phyloP scores from a whole-genome alignment of 352 stramenopile genomes.

The Lagenidium sp. region DNA sequence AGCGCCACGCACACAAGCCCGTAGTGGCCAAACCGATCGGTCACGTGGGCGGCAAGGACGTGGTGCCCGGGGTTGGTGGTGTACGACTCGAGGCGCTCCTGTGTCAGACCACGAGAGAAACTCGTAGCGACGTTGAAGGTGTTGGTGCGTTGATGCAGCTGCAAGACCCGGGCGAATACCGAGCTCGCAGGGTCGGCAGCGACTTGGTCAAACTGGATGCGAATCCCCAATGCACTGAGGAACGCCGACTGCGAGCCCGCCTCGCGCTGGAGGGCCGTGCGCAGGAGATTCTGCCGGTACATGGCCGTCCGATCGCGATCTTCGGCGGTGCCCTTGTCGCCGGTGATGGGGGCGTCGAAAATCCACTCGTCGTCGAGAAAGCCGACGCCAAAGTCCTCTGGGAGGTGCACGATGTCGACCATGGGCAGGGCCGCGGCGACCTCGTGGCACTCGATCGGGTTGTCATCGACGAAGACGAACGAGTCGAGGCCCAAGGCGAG shows the following conservation, averaged over 20 bases:
- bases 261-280: slow-evolving; percentile 19
- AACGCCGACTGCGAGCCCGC: slow-evolving; percentile 39
- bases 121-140: slow-evolving; percentile 61
- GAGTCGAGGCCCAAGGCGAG: slow-evolving; percentile 48
- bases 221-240: slow-evolving; percentile 53
- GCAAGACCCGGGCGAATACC: slow-evolving; percentile 29
- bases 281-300: slow-evolving; percentile 48
- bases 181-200: not conserved
- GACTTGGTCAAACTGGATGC: slow-evolving; percentile 53
- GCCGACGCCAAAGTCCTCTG: slow-evolving; percentile 17
- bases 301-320: slow-evolving; percentile 36
- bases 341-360: slow-evolving; percentile 24
- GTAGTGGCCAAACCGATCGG: slow-evolving; percentile 69
- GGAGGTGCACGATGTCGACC: slow-evolving; percentile 40
- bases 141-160: slow-evolving; percentile 67
- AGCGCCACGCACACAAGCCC: slow-evolving; percentile 45
- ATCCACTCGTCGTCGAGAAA: slow-evolving; percentile 42
- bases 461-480: slow-evolving; percentile 72
- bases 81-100: slow-evolving; percentile 20
- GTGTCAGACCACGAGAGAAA: slow-evolving; percentile 31
- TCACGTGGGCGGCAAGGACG: slow-evolving; percentile 48
- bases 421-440: slow-evolving; percentile 31
- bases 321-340: slow-evolving; percentile 16
- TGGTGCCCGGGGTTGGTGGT: slow-evolving; percentile 3
- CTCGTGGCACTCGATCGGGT: slow-evolving; percentile 57